A percentile compares a stretch with the other conserved stretches of the same genome.
Conservation (phyloP, 257 asterid species). For the Nyctanthes arbortristis region DNA sequence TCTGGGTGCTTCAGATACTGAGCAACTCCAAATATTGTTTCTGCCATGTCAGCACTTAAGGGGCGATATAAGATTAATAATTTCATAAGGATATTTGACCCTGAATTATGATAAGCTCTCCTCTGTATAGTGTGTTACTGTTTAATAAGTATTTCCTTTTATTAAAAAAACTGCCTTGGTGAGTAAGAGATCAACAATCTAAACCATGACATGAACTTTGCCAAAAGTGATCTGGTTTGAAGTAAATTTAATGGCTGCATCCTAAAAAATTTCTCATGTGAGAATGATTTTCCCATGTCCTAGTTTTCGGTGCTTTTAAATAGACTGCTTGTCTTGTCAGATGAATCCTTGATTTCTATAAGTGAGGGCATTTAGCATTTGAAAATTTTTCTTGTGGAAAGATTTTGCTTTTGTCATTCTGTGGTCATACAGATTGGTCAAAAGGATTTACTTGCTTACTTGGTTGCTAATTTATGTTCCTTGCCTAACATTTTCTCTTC, state of each 20-base stretch:
- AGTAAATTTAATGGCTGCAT: neutral
- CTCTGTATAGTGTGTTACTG: neutral
- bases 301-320: neutral
- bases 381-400: slow-evolving; percentile 4
- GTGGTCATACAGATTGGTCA: neutral
- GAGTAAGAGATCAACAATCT: neutral
- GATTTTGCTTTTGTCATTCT: neutral
- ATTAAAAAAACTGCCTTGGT: neutral
- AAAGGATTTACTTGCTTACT: neutral
- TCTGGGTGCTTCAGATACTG: neutral
- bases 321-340: neutral
- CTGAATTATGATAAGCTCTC: neutral
- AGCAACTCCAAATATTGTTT: neutral
- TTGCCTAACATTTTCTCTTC: slow-evolving; percentile 28
- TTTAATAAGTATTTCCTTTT: neutral
- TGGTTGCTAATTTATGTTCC: slow-evolving; percentile 9
- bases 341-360: neutral
- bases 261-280: neutral
- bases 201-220: neutral
- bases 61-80: neutral
- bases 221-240: neutral
- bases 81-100: neutral
- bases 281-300: neutral
- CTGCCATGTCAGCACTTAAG: neutral
- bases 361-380: neutral